A percentile compares a stretch with the other conserved stretches of the same genome.
phyloP scores from a whole-genome alignment of 2,329 filamentous ascomycete genomes.

The Monilinia polystroma region DNA sequence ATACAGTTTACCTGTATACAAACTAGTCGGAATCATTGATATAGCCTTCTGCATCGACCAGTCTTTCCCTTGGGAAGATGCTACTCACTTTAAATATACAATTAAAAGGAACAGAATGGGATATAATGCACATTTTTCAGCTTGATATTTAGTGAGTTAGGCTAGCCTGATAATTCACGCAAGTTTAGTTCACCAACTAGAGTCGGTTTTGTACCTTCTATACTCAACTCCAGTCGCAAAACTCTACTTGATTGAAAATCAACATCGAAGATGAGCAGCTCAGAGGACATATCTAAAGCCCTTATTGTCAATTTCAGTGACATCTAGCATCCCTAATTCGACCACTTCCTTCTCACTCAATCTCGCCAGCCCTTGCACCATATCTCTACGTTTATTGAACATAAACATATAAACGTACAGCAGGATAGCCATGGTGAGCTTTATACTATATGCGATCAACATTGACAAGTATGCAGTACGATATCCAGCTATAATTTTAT shows the following conservation, averaged over 20 bases:
- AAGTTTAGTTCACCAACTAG: not conserved
- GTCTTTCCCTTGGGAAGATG: not conserved
- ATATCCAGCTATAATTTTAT: constrained; percentile 7
- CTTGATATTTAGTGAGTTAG: not conserved
- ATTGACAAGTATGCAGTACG: constrained; percentile 26
- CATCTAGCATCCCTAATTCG: constrained; percentile 53
- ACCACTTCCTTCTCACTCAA: constrained; percentile 48
- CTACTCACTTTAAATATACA: not conserved
- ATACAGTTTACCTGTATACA: not conserved
- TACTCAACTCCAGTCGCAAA: not conserved
- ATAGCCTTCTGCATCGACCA: not conserved
- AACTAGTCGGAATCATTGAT: not conserved
- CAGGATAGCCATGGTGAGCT: constrained; percentile 46
- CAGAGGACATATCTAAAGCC: constrained; percentile 51
- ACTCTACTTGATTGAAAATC: not conserved
- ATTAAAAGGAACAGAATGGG: not conserved
- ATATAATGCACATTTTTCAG: not conserved
- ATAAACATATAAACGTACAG: constrained; percentile 52
- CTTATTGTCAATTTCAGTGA: constrained; percentile 54
- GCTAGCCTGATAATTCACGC: not conserved
- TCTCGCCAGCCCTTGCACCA: constrained; percentile 40
- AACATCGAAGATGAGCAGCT: not conserved
- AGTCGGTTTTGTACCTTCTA: not conserved
- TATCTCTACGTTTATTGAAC: constrained; percentile 54
- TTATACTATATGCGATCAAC: constrained; percentile 44